These are phyloP conservation scores for Sordariomycetes sp. DNA, from an alignment of 2,329 filamentous ascomycete species.

Conservation along the genomic window DNA sequence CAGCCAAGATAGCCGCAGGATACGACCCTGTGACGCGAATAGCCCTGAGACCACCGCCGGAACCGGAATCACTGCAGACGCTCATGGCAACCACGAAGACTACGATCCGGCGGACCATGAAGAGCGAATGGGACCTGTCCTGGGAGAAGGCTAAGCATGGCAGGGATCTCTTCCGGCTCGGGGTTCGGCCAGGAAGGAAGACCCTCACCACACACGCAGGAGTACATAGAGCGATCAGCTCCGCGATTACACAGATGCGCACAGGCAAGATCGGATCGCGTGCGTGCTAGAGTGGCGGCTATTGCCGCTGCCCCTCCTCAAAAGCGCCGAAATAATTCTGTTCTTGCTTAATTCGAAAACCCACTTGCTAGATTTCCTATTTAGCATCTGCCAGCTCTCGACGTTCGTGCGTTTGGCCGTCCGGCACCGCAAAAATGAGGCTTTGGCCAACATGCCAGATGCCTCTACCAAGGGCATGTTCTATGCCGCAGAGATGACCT, in stretches of 20 bases:
- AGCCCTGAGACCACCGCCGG: neutral
- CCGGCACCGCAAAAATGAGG: too few species aligned
- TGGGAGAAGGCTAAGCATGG: slow-evolving; percentile 6
- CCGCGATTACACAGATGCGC: slow-evolving; percentile 14
- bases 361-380: too few species aligned
- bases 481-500: too few species aligned
- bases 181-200: slow-evolving; percentile 5
- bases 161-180: slow-evolving; percentile 7
- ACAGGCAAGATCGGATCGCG: slow-evolving; percentile 16
- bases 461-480: too few species aligned
- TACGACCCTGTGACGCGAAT: neutral
- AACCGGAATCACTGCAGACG: slow-evolving; percentile 4
- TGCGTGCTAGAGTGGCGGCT: too few species aligned
- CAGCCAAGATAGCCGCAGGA: slow-evolving; percentile 30
- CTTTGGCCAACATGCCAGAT: too few species aligned
- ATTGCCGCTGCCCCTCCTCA: too few species aligned
- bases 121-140: slow-evolving; percentile 6
- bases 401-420: too few species aligned
- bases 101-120: slow-evolving; percentile 7
- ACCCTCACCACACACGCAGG: slow-evolving; percentile 7
- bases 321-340: too few species aligned
- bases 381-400: too few species aligned
- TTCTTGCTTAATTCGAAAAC: too few species aligned
- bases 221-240: slow-evolving; percentile 13
- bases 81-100: slow-evolving; percentile 8